phyloP scores from a whole-genome alignment of 176 grass and related monocot genomes.

The Thalia dealbata region DNA sequence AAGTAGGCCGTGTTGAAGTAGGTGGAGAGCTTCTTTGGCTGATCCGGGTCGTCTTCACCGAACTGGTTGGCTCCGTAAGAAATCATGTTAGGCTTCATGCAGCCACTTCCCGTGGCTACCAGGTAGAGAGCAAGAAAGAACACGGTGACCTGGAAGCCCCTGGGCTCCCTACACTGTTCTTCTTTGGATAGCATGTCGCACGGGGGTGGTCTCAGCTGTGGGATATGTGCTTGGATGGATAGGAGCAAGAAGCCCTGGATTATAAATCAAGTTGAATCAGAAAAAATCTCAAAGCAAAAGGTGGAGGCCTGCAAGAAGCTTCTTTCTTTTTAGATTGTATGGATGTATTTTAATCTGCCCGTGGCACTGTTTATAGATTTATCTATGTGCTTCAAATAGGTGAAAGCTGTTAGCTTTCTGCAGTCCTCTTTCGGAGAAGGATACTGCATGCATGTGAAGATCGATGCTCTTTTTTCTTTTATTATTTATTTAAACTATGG shows the following conservation, averaged over 20 bases:
- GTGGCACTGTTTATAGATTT: not conserved
- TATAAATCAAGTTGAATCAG: not conserved
- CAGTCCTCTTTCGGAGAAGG: too few relatives aligned
- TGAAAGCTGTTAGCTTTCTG: too few relatives aligned
- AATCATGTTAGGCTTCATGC: slow-evolving; percentile 14
- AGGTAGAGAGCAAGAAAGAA: slow-evolving; percentile 14
- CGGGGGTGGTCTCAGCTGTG: slow-evolving; percentile 12
- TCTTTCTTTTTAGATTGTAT: not conserved
- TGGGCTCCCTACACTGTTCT: not conserved
- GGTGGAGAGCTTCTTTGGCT: slow-evolving; percentile 5
- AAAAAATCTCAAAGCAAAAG: not conserved
- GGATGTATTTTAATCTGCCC: not conserved
- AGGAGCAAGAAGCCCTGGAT: slow-evolving; percentile 11
- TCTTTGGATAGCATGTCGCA: slow-evolving; percentile 14
- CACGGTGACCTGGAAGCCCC: slow-evolving; percentile 7
- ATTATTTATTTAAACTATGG: too few relatives aligned
- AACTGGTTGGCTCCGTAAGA: slow-evolving; percentile 8
- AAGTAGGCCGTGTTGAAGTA: slow-evolving; percentile 14
- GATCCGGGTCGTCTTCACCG: not conserved
- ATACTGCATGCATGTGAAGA: too few relatives aligned
- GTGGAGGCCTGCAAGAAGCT: not conserved
- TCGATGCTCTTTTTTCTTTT: too few relatives aligned
- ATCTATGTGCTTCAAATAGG: too few relatives aligned
- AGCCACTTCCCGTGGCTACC: slow-evolving; percentile 8
- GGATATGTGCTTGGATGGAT: slow-evolving; percentile 10